These are phyloP conservation scores for Pichia deserticola DNA, from an alignment of 805 yeast genomes.

Conservation along the genomic window DNA sequence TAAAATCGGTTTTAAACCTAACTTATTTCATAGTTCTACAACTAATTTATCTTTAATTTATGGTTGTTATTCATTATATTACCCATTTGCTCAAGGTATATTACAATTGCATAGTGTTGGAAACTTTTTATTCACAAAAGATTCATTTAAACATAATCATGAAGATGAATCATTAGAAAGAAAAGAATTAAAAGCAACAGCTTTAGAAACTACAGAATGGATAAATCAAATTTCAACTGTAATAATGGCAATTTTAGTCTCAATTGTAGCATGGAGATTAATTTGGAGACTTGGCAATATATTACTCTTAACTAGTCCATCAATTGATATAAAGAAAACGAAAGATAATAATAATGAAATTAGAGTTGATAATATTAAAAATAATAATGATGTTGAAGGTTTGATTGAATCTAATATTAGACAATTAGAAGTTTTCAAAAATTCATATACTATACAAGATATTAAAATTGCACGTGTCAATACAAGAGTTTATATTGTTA, in stretches of 20 bases:
- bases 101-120: background rate
- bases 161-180: background rate
- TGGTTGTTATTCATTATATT: conserved; percentile 24
- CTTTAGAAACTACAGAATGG: conserved; percentile 13
- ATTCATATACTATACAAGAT: conserved; percentile 39
- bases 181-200: conserved; percentile 11
- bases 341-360: background rate
- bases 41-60: conserved; percentile 35
- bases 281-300: conserved; percentile 46
- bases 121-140: background rate
- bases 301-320: conserved; percentile 47
- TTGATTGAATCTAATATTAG: conserved; percentile 40
- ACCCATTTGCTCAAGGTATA: conserved; percentile 20
- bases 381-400: conserved; percentile 20
- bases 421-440: conserved; percentile 44
- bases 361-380: background rate
- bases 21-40: conserved; percentile 32
- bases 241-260: conserved; percentile 18
- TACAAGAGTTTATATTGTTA: conserved; percentile 49
- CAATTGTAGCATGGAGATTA: conserved; percentile 28
- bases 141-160: background rate
- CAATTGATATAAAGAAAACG: conserved; percentile 27
- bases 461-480: conserved; percentile 57
- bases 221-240: conserved; percentile 22
- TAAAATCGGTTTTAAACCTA: conserved; percentile 12